Evolutionary conservation across 805 yeast genomes (phyloP).

Genomic region (Brettanomyces custersianus): DNA sequence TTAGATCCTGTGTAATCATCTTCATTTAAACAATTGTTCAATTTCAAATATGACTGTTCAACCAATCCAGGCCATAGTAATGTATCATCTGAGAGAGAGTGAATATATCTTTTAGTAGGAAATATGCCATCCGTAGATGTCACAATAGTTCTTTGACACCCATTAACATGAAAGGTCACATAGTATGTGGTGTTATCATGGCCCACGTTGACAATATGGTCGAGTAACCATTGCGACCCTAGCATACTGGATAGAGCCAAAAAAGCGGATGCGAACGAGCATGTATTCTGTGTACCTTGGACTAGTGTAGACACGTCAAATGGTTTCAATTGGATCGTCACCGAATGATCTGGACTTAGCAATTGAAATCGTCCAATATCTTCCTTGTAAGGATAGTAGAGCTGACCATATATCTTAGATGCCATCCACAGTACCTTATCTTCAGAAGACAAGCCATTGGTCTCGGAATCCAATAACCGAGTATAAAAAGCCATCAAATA

Average conservation of each 20-base stretch:
- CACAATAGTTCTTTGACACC: constrained; percentile 36
- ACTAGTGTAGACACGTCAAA: constrained; percentile 33
- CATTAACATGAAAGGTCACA: constrained; percentile 43
- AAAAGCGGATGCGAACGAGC: constrained; percentile 68
- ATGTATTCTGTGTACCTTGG: constrained; percentile 39
- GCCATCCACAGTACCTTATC: constrained; percentile 1
- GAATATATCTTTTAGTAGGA: no score
- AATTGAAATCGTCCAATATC: neutral
- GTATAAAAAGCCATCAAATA: neutral
- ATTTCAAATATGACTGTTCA: constrained; percentile 66
- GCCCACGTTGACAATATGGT: no score
- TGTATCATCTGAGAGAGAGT: constrained; percentile 23
- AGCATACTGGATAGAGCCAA: no score
- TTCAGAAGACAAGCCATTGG: neutral
- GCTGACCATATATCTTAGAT: neutral
- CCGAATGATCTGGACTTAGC: no score
- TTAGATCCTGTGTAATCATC: constrained; percentile 69
- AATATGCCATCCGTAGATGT: constrained; percentile 31
- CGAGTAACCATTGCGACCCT: no score
- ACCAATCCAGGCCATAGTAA: constrained; percentile 59
- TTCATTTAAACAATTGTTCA: constrained; percentile 34
- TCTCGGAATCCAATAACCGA: neutral
- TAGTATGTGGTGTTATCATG: no score
- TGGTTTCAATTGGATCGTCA: constrained; percentile 26
- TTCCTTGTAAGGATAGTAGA: constrained; percentile 10